Percentiles rank a stretch among this genome's conserved stretches.
phyloP scores from a whole-genome alignment of 2,329 filamentous ascomycete species.

The Lojkania enalia region DNA sequence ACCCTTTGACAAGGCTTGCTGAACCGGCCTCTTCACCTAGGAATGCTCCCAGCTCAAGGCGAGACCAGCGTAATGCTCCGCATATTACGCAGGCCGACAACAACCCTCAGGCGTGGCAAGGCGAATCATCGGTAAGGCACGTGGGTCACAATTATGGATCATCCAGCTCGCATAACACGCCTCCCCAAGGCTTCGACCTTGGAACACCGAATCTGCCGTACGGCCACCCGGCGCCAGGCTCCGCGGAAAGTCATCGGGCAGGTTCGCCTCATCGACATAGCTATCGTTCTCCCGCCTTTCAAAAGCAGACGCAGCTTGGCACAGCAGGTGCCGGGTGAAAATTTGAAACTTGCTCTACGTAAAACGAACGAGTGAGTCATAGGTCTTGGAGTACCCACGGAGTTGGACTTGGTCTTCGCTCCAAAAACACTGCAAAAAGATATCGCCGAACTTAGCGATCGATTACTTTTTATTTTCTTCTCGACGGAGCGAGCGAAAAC shows the following conservation, averaged over 20 bases:
- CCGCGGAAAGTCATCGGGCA: conserved; percentile 39
- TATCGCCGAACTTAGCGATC: too few species aligned
- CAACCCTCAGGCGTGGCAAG: conserved; percentile 82
- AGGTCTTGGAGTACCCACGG: conserved; percentile 27
- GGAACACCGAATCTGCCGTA: conserved; percentile 40
- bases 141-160: conserved; percentile 49
- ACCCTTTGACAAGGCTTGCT: conserved; percentile 59
- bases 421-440: too few species aligned
- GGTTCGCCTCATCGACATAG: conserved; percentile 44
- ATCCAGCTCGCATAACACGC: conserved; percentile 30
- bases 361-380: too few species aligned
- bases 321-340: conserved; percentile 41
- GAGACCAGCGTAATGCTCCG: conserved; percentile 52
- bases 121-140: conserved; percentile 81
- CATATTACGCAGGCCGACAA: conserved; percentile 77
- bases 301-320: conserved; percentile 41
- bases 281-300: conserved; percentile 42
- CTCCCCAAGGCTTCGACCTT: conserved; percentile 36
- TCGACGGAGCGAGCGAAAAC: background rate
- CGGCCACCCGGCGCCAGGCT: conserved; percentile 37
- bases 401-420: conserved; percentile 13
- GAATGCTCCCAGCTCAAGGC: conserved; percentile 57
- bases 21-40: conserved; percentile 43
- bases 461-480: background rate
- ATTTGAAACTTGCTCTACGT: conserved; percentile 5